Percentiles rank a stretch among this genome's conserved stretches.
Conservation (phyloP, 371 early-diverging fungal genomes). For the Zopfochytrium polystomum region DNA sequence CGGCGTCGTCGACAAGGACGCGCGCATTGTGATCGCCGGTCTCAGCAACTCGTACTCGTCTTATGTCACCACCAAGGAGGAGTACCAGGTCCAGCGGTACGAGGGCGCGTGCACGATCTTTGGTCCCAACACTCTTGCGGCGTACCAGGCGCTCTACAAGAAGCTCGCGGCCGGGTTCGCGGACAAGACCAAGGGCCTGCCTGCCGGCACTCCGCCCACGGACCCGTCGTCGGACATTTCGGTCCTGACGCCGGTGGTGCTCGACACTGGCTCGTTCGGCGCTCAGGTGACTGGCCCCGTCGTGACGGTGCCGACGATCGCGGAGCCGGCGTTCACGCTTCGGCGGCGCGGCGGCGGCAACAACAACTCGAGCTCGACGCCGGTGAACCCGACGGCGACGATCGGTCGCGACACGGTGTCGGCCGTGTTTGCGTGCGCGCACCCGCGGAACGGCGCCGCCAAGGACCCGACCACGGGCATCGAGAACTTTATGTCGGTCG, state of each 20-base stretch:
- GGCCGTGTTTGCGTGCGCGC: slow-evolving; percentile 57
- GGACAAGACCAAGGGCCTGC: background rate
- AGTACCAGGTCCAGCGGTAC: slow-evolving; percentile 65
- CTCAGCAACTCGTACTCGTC: slow-evolving; percentile 47
- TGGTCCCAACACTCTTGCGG: slow-evolving; percentile 61
- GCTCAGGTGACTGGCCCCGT: slow-evolving; percentile 54
- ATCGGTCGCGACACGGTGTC: slow-evolving; percentile 27
- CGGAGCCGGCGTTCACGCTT: slow-evolving; percentile 29
- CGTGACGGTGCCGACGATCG: too few species aligned
- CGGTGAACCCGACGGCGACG: slow-evolving; percentile 1
- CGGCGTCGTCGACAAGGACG: slow-evolving; percentile 46
- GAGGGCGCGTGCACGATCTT: slow-evolving; percentile 67
- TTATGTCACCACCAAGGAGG: slow-evolving; percentile 63
- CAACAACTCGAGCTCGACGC: background rate
- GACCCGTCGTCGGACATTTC: slow-evolving; percentile 37
- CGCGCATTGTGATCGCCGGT: slow-evolving; percentile 54
- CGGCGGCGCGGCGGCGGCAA: background rate
- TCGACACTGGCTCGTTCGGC: slow-evolving; percentile 50
- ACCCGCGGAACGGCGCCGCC: slow-evolving; percentile 58
- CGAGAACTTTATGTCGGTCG: slow-evolving; percentile 55
- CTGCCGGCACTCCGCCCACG: background rate
- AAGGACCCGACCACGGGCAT: slow-evolving; percentile 12
- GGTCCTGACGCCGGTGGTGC: slow-evolving; percentile 41
- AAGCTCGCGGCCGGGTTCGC: slow-evolving; percentile 50
- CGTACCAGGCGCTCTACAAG: slow-evolving; percentile 53